Conservation (phyloP, 2,329 filamentous ascomycete species). For the Beauveria brongniartii region DNA sequence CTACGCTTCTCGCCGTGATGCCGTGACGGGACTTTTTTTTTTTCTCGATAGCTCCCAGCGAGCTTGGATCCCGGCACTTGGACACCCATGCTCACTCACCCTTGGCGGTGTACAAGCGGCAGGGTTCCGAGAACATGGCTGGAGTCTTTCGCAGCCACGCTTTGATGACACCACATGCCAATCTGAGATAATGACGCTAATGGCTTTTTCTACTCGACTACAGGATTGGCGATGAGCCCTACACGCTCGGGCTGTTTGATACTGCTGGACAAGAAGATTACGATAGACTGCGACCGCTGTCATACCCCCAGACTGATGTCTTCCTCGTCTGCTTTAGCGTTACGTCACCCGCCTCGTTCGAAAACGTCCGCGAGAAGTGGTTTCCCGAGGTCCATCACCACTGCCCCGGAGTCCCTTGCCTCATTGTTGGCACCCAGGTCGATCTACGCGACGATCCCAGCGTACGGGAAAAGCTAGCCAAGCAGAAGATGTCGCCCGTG, state of each 20-base stretch:
- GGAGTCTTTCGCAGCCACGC: not conserved
- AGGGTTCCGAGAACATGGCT: not conserved
- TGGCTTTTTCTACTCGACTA: not conserved
- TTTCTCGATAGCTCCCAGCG: not conserved
- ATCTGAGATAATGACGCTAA: not conserved
- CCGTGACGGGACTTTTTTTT: not conserved
- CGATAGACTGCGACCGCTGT: constrained; percentile 89
- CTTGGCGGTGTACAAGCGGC: constrained; percentile 4
- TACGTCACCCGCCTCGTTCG: constrained; percentile 93
- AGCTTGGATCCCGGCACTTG: not conserved
- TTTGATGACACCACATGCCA: not conserved
- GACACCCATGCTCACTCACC: not conserved
- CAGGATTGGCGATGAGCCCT: constrained; percentile 98
- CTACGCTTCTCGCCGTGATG: not conserved
- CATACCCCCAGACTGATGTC: constrained; percentile 96
- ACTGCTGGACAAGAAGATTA: constrained; percentile 99
- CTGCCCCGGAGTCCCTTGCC: constrained; percentile 92
- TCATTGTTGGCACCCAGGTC: constrained; percentile 96
- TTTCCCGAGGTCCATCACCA: constrained; percentile 98
- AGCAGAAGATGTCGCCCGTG: constrained; percentile 94
- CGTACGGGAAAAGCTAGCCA: constrained; percentile 83
- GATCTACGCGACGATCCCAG: constrained; percentile 85
- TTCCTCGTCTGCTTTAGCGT: constrained; percentile 99
- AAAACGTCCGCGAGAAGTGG: constrained; percentile 99
- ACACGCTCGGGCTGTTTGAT: constrained; percentile 95